Evolutionary conservation across 495 filamentous ascomycete species (phyloP).

Genomic region (Articulospora tetracladia): DNA sequence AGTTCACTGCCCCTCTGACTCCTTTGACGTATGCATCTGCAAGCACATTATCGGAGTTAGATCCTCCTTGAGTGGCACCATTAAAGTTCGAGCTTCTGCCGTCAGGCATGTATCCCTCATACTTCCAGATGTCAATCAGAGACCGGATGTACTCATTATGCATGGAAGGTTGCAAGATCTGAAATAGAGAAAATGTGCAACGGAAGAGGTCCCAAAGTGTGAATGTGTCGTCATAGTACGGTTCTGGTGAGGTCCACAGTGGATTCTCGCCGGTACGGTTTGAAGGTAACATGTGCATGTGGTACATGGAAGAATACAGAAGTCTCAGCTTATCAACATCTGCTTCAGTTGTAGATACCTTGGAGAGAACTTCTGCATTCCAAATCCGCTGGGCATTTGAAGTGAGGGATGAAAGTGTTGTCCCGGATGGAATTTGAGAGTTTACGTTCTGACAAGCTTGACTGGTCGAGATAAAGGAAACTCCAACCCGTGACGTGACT

Average conservation of each 20-base stretch:
- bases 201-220: slow-evolving; percentile 60
- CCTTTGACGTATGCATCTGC: slow-evolving; percentile 75
- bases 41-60: slow-evolving; percentile 69
- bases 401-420: slow-evolving; percentile 43
- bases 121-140: slow-evolving; percentile 65
- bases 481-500: slow-evolving; percentile 62
- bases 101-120: slow-evolving; percentile 64
- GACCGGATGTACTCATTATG: slow-evolving; percentile 67
- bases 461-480: slow-evolving; percentile 64
- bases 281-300: slow-evolving; percentile 66
- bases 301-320: slow-evolving; percentile 65
- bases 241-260: slow-evolving; percentile 58
- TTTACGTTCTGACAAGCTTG: slow-evolving; percentile 60
- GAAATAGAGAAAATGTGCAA: slow-evolving; percentile 58
- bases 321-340: slow-evolving; percentile 51
- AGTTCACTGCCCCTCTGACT: slow-evolving; percentile 57
- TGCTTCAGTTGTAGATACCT: slow-evolving; percentile 55
- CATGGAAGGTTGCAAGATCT: slow-evolving; percentile 54
- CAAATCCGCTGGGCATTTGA: slow-evolving; percentile 45
- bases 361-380: slow-evolving; percentile 59
- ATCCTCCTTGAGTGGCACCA: slow-evolving; percentile 64
- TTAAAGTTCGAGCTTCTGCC: slow-evolving; percentile 68
- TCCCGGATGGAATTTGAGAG: slow-evolving; percentile 51
- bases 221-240: slow-evolving; percentile 60
- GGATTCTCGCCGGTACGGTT: slow-evolving; percentile 74